A percentile compares a stretch with the other conserved stretches of the same genome.
phyloP scores from a whole-genome alignment of 2,329 filamentous ascomycete genomes.

The Talaromyces sp. region DNA sequence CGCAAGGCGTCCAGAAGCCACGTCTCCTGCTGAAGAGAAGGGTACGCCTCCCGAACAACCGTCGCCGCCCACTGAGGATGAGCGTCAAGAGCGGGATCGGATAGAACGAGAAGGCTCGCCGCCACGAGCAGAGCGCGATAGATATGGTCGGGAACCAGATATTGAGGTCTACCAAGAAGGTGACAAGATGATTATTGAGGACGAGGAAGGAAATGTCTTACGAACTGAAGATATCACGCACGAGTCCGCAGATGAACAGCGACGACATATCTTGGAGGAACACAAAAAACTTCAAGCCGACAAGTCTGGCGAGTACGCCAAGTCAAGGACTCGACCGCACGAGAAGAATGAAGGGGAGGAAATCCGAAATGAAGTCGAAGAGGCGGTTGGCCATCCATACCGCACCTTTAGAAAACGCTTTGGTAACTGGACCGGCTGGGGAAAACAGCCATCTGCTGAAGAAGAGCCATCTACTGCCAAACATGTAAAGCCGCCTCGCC shows the following conservation, averaged over 20 bases:
- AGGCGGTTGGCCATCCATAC: slow-evolving; percentile 31
- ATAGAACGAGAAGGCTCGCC: slow-evolving; percentile 40
- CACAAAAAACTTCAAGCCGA: slow-evolving; percentile 55
- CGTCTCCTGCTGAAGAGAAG: slow-evolving; percentile 6
- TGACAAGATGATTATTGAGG: slow-evolving; percentile 73
- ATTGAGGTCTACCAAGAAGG: slow-evolving; percentile 80
- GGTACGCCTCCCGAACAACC: slow-evolving; percentile 18
- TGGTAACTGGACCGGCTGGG: slow-evolving; percentile 44
- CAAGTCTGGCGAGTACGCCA: slow-evolving; percentile 42
- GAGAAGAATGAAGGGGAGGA: slow-evolving; percentile 46
- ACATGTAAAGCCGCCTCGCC: slow-evolving; percentile 40
- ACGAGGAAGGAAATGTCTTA: slow-evolving; percentile 81
- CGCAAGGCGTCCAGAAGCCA: slow-evolving; percentile 37
- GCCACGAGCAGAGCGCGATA: slow-evolving; percentile 31
- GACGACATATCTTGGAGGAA: slow-evolving; percentile 55
- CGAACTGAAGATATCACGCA: slow-evolving; percentile 55
- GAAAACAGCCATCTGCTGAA: slow-evolving; percentile 30
- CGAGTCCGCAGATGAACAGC: slow-evolving; percentile 55
- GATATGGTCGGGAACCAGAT: slow-evolving; percentile 35
- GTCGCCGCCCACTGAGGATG: slow-evolving; percentile 20
- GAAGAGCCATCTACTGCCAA: slow-evolving; percentile 24
- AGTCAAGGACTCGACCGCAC: slow-evolving; percentile 45
- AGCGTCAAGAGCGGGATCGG: slow-evolving; percentile 27
- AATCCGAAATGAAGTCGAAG: slow-evolving; percentile 36
- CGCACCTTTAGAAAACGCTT: slow-evolving; percentile 48